phyloP scores from a whole-genome alignment of 305 asterid genomes.

The Lippia alba region DNA sequence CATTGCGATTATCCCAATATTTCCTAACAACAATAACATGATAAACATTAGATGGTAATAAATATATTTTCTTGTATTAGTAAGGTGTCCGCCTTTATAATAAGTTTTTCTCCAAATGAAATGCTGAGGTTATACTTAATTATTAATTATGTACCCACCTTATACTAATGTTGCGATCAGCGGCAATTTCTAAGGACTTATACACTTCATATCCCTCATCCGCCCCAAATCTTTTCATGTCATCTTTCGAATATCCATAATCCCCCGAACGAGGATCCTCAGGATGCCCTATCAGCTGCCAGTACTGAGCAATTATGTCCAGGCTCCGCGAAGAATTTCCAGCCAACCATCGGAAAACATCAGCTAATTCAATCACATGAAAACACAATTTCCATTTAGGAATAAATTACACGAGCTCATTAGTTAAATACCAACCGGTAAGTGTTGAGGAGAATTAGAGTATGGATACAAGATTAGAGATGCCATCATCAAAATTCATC shows the following conservation, averaged over 20 bases:
- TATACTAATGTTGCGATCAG: constrained; percentile 64
- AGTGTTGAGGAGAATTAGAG: too few species aligned
- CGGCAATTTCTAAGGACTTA: constrained; percentile 64
- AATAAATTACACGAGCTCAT: too few species aligned
- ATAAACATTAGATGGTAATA: constrained; percentile 6
- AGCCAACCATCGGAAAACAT: constrained; percentile 89
- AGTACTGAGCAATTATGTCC: constrained; percentile 87
- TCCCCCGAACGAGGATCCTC: constrained; percentile 83
- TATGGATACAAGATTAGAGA: too few species aligned
- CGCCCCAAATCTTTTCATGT: constrained; percentile 77
- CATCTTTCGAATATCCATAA: constrained; percentile 74
- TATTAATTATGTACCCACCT: constrained; percentile 57
- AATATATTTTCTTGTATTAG: background rate
- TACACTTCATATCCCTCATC: constrained; percentile 66
- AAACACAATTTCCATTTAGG: background rate
- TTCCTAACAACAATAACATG: too few species aligned
- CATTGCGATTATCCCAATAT: too few species aligned
- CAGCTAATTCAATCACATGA: constrained; percentile 56
- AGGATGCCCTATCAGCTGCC: constrained; percentile 75
- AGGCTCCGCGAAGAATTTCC: constrained; percentile 75
- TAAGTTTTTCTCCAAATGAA: background rate
- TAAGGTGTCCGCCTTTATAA: background rate
- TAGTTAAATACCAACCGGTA: too few species aligned
- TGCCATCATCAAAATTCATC: too few species aligned
- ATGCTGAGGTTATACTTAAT: background rate